Evolutionary conservation across 2,329 filamentous ascomycete species (phyloP), one percentile per base, ranked within the genome.

Genomic region (Thelonectria olida): DNA sequence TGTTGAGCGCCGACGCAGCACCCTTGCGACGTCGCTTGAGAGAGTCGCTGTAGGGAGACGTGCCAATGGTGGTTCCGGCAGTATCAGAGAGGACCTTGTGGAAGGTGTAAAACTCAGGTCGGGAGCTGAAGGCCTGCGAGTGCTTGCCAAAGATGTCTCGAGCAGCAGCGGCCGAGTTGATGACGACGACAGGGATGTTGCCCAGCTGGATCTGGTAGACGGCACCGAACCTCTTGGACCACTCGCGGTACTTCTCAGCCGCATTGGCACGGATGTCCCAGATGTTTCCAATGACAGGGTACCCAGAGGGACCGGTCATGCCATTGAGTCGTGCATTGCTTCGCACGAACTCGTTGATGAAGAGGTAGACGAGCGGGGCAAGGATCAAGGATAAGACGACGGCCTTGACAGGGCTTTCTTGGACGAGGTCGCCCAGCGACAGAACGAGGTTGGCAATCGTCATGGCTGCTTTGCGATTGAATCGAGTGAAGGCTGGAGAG

Each of bases 21-120:
- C 86, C 88, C 73, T 90, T 90, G 58, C 88, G 81, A 31, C 88
- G 80, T 5, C 87, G 80, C 72, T 90, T 90, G 25, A 90, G 75
- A 0, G 84, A 88, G 4, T 90, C 88, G 54, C 84, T 87, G 70
- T 88, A 91, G 0, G 88, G 88, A 1, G 86, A 88, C 0, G 88
- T 91, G 1, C 88, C 88, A 57, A 91, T 90, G 0, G 88, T 91
- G 1, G 88, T 90, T 6, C 88, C 88, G 1, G 87, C 84, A 0
- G 88, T 90, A 42, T 88, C 86, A 2, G 86, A 88, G 2, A 90
- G 79, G 2, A 89, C 84, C 74, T 85, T 86, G 68, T 88, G 85
- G 54, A 88, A 86, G 1, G 84, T 86, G 72, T 87, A 87, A 53
- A 87, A 84, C 62, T 85, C 82, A 0, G 85, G 85, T 17, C 85